Evolutionary conservation across 768 basidiomycete genomes (phyloP).

Genomic region (Trametes coccinea): DNA sequence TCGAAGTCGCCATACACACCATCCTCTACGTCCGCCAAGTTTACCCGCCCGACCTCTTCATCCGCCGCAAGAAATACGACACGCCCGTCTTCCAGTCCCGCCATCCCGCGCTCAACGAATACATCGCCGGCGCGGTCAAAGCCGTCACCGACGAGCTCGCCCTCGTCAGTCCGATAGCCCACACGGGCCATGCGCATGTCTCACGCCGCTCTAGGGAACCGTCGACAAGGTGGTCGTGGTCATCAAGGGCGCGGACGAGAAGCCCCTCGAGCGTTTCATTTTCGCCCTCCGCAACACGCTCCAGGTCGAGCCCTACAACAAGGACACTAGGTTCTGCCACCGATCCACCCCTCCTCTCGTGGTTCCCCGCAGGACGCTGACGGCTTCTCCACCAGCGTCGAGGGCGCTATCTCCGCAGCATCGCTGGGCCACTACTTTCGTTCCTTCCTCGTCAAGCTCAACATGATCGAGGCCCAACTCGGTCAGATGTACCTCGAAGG

Average conservation of each 20-base stretch:
- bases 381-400: constrained; percentile 47
- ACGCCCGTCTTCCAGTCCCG: constrained; percentile 91
- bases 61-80: constrained; percentile 85
- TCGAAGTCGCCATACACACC: constrained; percentile 91
- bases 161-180: constrained; percentile 43
- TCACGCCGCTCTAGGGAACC: constrained; percentile 53
- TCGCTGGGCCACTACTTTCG: constrained; percentile 77
- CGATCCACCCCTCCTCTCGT: not conserved
- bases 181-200: not conserved
- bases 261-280: constrained; percentile 86
- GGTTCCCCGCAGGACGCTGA: not conserved
- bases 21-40: constrained; percentile 90
- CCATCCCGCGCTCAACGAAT: constrained; percentile 86
- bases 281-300: constrained; percentile 87
- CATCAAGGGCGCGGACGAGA: constrained; percentile 78
- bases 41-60: constrained; percentile 87
- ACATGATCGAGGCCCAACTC: constrained; percentile 73
- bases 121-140: constrained; percentile 85
- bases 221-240: constrained; percentile 81
- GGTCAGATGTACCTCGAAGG: constrained; percentile 58
- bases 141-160: constrained; percentile 78
- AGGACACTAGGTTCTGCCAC: constrained; percentile 58
- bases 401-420: constrained; percentile 64
- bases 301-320: constrained; percentile 65
- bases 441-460: constrained; percentile 79